These are phyloP conservation scores for Parastagonospora nodorum DNA, from an alignment of 2,329 filamentous ascomycete species.

Conservation along the genomic window DNA sequence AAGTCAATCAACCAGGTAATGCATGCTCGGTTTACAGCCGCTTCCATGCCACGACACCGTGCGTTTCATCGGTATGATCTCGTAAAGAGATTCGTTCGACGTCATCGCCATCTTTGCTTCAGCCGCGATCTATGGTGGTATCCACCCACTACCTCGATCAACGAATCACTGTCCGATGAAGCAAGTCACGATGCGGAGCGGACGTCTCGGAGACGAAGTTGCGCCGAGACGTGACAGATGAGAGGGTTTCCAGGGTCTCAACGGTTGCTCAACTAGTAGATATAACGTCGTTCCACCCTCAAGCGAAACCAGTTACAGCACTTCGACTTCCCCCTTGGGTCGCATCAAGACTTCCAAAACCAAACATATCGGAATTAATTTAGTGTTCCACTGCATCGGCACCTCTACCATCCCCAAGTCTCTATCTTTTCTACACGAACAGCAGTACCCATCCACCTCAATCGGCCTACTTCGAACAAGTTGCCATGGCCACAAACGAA, in stretches of 20 bases:
- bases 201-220: constrained; percentile 6
- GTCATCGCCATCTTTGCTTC: constrained; percentile 31
- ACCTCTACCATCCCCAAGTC: not conserved
- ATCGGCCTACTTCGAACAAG: not conserved
- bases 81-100: constrained; percentile 19
- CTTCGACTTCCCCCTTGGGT: not conserved
- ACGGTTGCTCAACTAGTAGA: constrained; percentile 11
- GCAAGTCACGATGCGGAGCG: constrained; percentile 7
- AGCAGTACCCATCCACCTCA: no score
- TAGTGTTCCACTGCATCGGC: not conserved
- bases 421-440: not conserved
- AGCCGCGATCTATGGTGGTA: constrained; percentile 18
- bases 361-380: not conserved
- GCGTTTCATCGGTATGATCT: constrained; percentile 5
- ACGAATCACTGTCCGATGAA: constrained; percentile 23
- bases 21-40: constrained; percentile 25
- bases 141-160: constrained; percentile 31
- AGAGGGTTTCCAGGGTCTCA: constrained; percentile 17
- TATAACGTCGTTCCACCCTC: constrained; percentile 24
- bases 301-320: constrained; percentile 4
- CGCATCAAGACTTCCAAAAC: not conserved
- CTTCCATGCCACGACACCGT: constrained; percentile 19
- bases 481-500: constrained; percentile 26
- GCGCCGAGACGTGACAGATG: constrained; percentile 18
- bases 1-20: constrained; percentile 10